Conservation (phyloP, 2,329 filamentous ascomycete species). For the Diaporthe nobilis region DNA sequence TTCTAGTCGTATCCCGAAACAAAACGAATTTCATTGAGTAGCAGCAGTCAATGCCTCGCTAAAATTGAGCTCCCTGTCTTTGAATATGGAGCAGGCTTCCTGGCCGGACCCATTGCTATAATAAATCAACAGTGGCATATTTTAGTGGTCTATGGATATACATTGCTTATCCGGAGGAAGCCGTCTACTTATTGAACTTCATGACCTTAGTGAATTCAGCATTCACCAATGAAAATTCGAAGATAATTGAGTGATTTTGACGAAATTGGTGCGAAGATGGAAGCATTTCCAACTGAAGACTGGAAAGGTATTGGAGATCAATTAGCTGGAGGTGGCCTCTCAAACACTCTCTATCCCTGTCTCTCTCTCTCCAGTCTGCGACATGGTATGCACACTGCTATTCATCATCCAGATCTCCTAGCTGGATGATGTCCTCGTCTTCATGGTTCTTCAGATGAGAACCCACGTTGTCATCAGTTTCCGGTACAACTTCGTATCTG, state of each 20-base stretch:
- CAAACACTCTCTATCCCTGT: no score
- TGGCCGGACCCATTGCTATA: background rate
- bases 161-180: background rate
- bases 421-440: slow-evolving; percentile 47
- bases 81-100: background rate
- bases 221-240: background rate
- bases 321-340: background rate
- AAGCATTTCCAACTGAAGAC: background rate
- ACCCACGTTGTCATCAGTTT: slow-evolving; percentile 41
- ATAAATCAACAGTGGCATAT: no score
- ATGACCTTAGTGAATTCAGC: background rate
- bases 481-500: slow-evolving; percentile 50
- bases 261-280: background rate
- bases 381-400: background rate
- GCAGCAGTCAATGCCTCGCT: no score
- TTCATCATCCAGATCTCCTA: slow-evolving; percentile 41
- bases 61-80: background rate
- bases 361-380: background rate
- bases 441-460: slow-evolving; percentile 41
- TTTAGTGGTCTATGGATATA: no score
- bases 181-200: background rate
- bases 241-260: no score
- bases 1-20: background rate
- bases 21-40: no score
- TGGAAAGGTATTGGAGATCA: no score